Evolutionary conservation across 2,329 filamentous ascomycete species (phyloP).

Genomic region (Phaeosphaeriaceae sp.): DNA sequence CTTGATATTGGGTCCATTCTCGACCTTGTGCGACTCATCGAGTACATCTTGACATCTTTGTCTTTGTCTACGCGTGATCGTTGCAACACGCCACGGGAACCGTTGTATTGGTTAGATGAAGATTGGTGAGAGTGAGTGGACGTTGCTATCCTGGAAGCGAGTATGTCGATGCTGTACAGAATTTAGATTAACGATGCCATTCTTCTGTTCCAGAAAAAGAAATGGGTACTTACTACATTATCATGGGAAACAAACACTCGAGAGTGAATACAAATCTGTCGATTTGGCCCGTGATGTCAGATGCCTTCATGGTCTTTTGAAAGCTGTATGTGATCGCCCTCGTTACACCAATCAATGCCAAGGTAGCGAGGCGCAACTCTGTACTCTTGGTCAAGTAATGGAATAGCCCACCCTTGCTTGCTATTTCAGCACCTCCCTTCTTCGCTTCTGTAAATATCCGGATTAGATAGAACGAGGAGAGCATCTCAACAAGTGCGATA

Average conservation of each 20-base stretch:
- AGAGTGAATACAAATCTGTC: slow-evolving; percentile 4
- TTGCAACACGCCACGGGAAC: neutral
- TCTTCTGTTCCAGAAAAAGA: neutral
- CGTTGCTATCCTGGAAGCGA: neutral
- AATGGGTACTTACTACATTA: slow-evolving; percentile 1
- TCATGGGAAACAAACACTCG: slow-evolving; percentile 3
- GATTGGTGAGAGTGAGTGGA: neutral
- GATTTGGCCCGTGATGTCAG: slow-evolving; percentile 1
- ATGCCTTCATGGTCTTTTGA: slow-evolving; percentile 1
- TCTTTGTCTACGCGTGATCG: neutral
- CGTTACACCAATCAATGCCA: neutral
- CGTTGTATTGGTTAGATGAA: neutral
- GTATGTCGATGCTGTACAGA: neutral
- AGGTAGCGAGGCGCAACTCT: neutral
- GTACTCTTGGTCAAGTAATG: slow-evolving; percentile 3
- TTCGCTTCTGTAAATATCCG: neutral
- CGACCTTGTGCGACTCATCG: neutral
- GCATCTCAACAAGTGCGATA: slow-evolving; percentile 2
- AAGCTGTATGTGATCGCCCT: slow-evolving; percentile 4
- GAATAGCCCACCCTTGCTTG: slow-evolving; percentile 2
- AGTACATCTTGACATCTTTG: slow-evolving; percentile 3
- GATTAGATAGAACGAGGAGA: neutral
- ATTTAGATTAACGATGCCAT: neutral
- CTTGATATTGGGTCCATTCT: neutral
- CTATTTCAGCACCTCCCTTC: neutral